A percentile compares a stretch with the other conserved stretches of the same genome.
These are phyloP conservation scores for Podaxis mareebaensis DNA, from an alignment of 768 basidiomycete species.

Conservation along the genomic window DNA sequence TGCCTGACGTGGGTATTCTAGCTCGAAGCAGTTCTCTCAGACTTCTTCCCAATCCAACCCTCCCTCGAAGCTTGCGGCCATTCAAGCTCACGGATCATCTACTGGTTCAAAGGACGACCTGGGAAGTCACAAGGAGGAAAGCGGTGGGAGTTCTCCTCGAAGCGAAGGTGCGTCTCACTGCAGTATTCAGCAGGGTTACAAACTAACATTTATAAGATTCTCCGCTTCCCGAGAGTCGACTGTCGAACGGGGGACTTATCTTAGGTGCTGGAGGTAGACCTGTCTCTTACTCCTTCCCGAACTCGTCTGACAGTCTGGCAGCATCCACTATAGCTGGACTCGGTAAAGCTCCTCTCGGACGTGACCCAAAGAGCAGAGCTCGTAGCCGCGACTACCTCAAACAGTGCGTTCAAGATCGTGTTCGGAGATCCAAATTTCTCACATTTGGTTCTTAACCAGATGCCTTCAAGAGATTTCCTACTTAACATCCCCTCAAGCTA, in stretches of 20 bases:
- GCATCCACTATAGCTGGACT: conserved; percentile 46
- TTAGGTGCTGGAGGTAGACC: conserved; percentile 48
- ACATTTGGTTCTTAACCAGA: conserved; percentile 36
- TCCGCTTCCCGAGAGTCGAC: conserved; percentile 67
- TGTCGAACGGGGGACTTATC: conserved; percentile 59
- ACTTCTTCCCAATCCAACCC: conserved; percentile 57
- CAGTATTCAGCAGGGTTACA: conserved; percentile 2
- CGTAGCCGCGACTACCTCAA: conserved; percentile 96
- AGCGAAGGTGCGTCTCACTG: conserved; percentile 65
- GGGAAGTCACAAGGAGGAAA: conserved; percentile 75
- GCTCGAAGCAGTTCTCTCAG: conserved; percentile 79
- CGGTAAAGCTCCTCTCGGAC: conserved; percentile 75
- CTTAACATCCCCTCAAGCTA: conserved; percentile 93
- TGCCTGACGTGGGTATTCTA: conserved; percentile 32
- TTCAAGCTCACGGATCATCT: conserved; percentile 53
- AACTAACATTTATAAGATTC: conserved; percentile 50
- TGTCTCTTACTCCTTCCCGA: conserved; percentile 56
- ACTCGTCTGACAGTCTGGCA: conserved; percentile 47
- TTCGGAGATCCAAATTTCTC: not conserved
- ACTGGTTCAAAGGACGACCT: conserved; percentile 70
- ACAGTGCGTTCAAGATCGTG: conserved; percentile 60
- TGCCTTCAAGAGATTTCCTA: conserved; percentile 99
- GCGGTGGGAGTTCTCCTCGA: conserved; percentile 79
- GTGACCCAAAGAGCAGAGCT: conserved; percentile 95
- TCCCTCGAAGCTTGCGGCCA: conserved; percentile 63